Evolutionary conservation across 169 alveolate genomes (phyloP), one percentile per base, ranked within the genome.

Genomic region (Cryptosporidium sp.): DNA sequence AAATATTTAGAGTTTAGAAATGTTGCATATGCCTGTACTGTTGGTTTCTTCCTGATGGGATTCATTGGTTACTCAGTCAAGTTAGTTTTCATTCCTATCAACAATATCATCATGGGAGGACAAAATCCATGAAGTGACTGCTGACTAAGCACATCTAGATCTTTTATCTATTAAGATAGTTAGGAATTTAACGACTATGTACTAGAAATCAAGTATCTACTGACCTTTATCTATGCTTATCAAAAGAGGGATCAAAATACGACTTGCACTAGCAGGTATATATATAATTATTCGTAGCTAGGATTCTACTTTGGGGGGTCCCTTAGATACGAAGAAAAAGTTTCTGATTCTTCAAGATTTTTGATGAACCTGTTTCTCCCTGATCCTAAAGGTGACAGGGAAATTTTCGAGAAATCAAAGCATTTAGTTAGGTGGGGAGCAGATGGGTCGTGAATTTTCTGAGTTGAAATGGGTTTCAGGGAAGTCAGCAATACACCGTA

Each of bases 11-110:
- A 95, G 86, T 97, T 96, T 92, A 93, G 94, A 93, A 96, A 95
- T 92, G 96, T 96, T 39, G 96, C 97, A 58, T 91, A 93, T 84
- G 99, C 99, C 23, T 97, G 99, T 84, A 95, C 98, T 31, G 93
- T 97, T 67, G 99, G 99, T 39, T 97, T 97, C 86, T 95, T 96
- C 70, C 96, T 96, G 52, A 97, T 97, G 98, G 99, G 99, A 68
- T 93, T 96, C 80, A 97, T 97, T 84, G 99, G 99, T 39, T 97
- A 97, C 91, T 93, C 96, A 65, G 97, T 97, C 39, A 97, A 97
- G 93, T 95, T 97, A 43, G 95, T 97, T 37, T 97, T 97, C 93
- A 97, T 97, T 61, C 99, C 99, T 43, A 97, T 97, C 84, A 97
- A 97, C 93, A 97, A 97, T 86, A 97, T 97, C 61, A 95, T 97